phyloP scores from a whole-genome alignment of 1,139 yeast genomes.

The Zygosaccharomyces sapae region DNA sequence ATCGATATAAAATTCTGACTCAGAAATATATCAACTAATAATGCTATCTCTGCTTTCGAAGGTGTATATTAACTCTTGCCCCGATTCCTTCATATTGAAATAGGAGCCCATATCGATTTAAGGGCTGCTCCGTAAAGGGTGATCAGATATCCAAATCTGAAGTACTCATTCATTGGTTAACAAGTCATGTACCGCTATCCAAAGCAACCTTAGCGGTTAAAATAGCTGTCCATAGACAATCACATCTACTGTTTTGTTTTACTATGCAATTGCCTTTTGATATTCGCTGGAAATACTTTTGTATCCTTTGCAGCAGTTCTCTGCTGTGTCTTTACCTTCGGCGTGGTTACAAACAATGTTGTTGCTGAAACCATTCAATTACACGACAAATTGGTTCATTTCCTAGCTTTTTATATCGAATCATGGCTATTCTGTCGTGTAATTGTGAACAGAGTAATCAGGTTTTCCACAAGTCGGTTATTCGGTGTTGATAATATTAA shows the following conservation, averaged over 20 bases:
- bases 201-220: no score
- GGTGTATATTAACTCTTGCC: no score
- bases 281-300: slow-evolving; percentile 8
- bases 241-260: no score
- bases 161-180: slow-evolving; percentile 9
- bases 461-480: no score
- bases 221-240: no score
- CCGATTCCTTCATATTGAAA: background rate
- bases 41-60: no score
- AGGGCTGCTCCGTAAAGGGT: background rate
- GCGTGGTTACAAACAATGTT: slow-evolving; percentile 40
- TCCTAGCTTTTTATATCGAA: slow-evolving; percentile 44
- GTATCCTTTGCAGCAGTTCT: slow-evolving; percentile 9
- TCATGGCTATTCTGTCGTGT: slow-evolving; percentile 48
- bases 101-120: background rate
- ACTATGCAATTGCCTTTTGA: slow-evolving; percentile 1
- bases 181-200: no score
- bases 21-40: no score
- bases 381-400: slow-evolving; percentile 54
- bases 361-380: slow-evolving; percentile 44
- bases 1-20: background rate
- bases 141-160: background rate
- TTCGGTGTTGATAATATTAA: background rate
- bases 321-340: slow-evolving; percentile 28
- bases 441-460: slow-evolving; percentile 8